phyloP scores from a whole-genome alignment of 352 stramenopile genomes.

The Phytophthora meadii region DNA sequence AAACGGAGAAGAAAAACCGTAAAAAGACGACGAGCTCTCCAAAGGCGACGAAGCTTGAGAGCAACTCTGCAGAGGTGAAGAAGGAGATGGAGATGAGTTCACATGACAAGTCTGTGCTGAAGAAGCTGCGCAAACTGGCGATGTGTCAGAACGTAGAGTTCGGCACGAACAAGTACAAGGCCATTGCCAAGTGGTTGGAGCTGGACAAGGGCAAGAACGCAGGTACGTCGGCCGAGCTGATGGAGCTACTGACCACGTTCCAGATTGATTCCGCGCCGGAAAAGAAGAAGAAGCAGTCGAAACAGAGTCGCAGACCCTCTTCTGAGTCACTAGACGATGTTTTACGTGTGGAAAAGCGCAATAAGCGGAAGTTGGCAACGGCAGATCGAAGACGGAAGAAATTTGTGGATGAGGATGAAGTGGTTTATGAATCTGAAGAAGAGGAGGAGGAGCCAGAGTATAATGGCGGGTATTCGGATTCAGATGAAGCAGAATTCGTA shows the following conservation, averaged over 20 bases:
- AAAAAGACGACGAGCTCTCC: conserved; percentile 12
- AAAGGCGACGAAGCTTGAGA: conserved; percentile 6
- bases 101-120: conserved; percentile 37
- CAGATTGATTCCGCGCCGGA: conserved; percentile 6
- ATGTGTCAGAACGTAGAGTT: conserved; percentile 43
- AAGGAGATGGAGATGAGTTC: conserved; percentile 7
- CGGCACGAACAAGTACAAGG: conserved; percentile 55
- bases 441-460: conserved; percentile 51
- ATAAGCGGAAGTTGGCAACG: conserved; percentile 20
- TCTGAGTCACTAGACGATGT: conserved; percentile 58
- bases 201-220: conserved; percentile 53
- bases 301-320: conserved; percentile 30
- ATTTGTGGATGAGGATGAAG: conserved; percentile 36
- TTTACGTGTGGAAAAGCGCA: conserved; percentile 34
- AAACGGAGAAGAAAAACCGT: conserved; percentile 19
- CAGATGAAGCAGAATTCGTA: conserved; percentile 48
- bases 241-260: conserved; percentile 38
- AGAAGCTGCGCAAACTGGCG: conserved; percentile 46
- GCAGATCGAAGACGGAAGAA: conserved; percentile 26
- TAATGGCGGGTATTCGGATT: conserved; percentile 40
- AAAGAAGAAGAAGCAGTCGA: conserved; percentile 26
- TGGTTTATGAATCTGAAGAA: conserved; percentile 42
- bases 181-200: conserved; percentile 64
- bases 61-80: not conserved
- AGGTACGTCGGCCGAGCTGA: conserved; percentile 37